phyloP scores from a whole-genome alignment of 1,284 basidiomycete species.

The Calocybe gambosa region DNA sequence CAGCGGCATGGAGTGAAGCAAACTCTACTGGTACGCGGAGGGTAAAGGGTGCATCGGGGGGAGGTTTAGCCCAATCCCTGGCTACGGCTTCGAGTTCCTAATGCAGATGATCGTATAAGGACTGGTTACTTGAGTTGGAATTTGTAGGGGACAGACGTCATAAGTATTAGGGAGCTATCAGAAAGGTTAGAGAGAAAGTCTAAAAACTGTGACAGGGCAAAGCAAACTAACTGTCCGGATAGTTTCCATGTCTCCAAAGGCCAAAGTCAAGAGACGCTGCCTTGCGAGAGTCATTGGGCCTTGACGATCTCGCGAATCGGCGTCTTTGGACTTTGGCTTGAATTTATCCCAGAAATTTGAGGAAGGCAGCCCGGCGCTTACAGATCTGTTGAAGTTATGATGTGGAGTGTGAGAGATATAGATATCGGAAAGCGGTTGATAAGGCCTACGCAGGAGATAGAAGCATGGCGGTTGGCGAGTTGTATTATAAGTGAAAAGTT shows the following conservation, averaged over 20 bases:
- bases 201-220: constrained; percentile 4
- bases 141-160: constrained; percentile 16
- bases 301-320: constrained; percentile 44
- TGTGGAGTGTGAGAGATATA: constrained; percentile 25
- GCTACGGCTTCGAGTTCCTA: constrained; percentile 74
- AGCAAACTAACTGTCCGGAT: constrained; percentile 53
- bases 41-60: constrained; percentile 65
- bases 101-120: constrained; percentile 4
- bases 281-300: constrained; percentile 58
- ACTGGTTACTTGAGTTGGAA: background rate
- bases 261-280: constrained; percentile 71
- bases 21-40: constrained; percentile 77
- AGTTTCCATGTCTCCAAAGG: constrained; percentile 80
- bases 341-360: constrained; percentile 66
- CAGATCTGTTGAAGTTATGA: constrained; percentile 43
- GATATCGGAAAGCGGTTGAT: constrained; percentile 14
- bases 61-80: constrained; percentile 78
- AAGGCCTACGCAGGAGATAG: constrained; percentile 69
- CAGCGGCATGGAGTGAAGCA: constrained; percentile 73
- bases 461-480: constrained; percentile 46
- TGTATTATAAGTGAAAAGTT: constrained; percentile 20
- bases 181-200: constrained; percentile 39
- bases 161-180: constrained; percentile 27
- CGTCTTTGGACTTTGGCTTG: constrained; percentile 59
- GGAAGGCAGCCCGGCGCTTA: constrained; percentile 56